Evolutionary conservation across 495 filamentous ascomycete species (phyloP).

Genomic region (Xylaria acuta): DNA sequence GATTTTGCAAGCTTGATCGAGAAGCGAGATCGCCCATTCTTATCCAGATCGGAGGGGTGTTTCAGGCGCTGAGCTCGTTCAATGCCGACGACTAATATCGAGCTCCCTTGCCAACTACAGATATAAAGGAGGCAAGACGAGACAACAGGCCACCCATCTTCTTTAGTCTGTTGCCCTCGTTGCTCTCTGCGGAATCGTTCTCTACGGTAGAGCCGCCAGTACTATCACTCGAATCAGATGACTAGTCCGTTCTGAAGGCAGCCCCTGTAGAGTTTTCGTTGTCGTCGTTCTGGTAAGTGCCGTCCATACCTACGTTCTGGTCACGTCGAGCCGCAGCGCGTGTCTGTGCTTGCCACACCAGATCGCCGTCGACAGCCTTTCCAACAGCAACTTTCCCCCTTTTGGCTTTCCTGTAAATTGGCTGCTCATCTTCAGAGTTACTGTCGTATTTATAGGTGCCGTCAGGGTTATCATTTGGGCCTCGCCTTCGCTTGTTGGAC

Average conservation of each 20-base stretch:
- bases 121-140: not conserved
- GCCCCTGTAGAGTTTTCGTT: not conserved
- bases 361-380: not conserved
- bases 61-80: not conserved
- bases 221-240: not conserved
- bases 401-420: constrained; percentile 1
- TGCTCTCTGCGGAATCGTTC: not conserved
- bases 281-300: not conserved
- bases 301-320: not conserved
- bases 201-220: not conserved
- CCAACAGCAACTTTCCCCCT: not conserved
- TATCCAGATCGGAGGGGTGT: not conserved
- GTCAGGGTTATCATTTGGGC: not conserved
- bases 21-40: not conserved
- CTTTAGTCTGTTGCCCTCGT: not conserved
- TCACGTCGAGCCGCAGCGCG: constrained; percentile 1
- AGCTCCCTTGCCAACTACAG: not conserved
- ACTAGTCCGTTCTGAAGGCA: not conserved
- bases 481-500: not conserved
- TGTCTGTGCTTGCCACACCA: not conserved
- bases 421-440: constrained; percentile 1
- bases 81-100: not conserved
- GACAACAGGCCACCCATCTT: not conserved
- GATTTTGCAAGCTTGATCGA: constrained; percentile 9
- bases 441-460: not conserved